These are phyloP conservation scores for Aquilaria agallochum DNA, from an alignment of 441 rosid genomes.

Conservation along the genomic window DNA sequence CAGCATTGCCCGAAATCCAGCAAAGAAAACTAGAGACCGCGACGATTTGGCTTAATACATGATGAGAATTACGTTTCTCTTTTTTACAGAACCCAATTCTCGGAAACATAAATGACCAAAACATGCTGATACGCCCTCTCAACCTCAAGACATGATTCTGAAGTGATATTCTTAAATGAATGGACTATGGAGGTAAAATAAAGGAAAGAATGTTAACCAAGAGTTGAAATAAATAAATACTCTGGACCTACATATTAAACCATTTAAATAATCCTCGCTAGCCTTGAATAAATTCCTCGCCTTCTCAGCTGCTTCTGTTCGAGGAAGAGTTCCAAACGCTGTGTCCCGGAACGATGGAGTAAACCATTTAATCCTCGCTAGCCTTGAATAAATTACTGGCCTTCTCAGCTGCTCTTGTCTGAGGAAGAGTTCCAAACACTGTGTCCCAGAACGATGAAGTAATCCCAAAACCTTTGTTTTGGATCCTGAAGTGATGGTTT, in stretches of 20 bases:
- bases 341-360: slow-evolving; percentile 83
- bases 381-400: slow-evolving; percentile 25
- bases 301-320: slow-evolving; percentile 33
- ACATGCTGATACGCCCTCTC: too few relatives aligned
- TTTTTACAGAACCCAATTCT: too few relatives aligned
- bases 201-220: too few relatives aligned
- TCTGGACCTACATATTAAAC: neutral
- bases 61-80: too few relatives aligned
- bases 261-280: slow-evolving; percentile 1
- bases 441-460: slow-evolving; percentile 89
- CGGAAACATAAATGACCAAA: too few relatives aligned
- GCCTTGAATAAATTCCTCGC: slow-evolving; percentile 25
- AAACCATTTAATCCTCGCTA: neutral
- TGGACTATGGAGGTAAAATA: too few relatives aligned
- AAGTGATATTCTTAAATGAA: too few relatives aligned
- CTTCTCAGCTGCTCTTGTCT: slow-evolving; percentile 33
- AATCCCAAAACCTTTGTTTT: slow-evolving; percentile 89
- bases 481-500: slow-evolving; percentile 94
- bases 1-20: too few relatives aligned
- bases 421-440: slow-evolving; percentile 88
- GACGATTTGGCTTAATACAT: too few relatives aligned
- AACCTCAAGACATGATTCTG: too few relatives aligned
- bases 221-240: too few relatives aligned
- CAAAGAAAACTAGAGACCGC: too few relatives aligned
- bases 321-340: slow-evolving; percentile 88